Evolutionary conservation across 2,329 filamentous ascomycete genomes (phyloP), one percentile per base, ranked within the genome.

Genomic region (Colletotrichum ledebouriae): DNA sequence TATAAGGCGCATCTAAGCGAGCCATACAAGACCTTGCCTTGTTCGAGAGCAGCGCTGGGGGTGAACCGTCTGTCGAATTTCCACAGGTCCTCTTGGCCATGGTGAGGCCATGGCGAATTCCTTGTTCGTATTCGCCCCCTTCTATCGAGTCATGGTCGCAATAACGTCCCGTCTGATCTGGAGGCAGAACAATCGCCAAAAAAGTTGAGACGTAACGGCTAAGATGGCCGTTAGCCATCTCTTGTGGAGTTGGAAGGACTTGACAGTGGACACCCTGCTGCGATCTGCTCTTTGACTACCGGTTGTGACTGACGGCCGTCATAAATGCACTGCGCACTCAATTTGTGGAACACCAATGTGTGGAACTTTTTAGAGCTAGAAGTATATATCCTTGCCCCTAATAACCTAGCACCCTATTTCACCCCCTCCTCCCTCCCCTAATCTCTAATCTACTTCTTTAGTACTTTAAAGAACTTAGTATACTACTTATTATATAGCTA

Each of bases 281-380:
- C 22, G 44, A 60, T 60, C 58, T n/a, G 37, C 58, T 9, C 17
- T 29, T 44, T 22, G 7, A n/a, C 33, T 29, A 15, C 58, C 58
- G 22, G 13, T 25, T 60, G 4, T n/a, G 44, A 60, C 33, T 60
- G 44, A 29, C 41, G 33, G 58, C 58, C 44, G 33, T n/a, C 17
- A n/a, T 33, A 15, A 39, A 37, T 20, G 25, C 44, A 39, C 33
- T 20, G 25, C 44, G n/a, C n/a, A n/a, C n/a, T n/a, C n/a, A n/a
- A n/a, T n/a, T n/a, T n/a, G n/a, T n/a, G n/a, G n/a, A n/a, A n/a
- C n/a, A n/a, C n/a, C n/a, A n/a, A n/a, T n/a, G n/a, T n/a, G n/a
- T n/a, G n/a, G n/a, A n/a, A n/a, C n/a, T n/a, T n/a, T n/a, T n/a
- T n/a, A n/a, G n/a, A n/a, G n/a, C n/a, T n/a, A n/a, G n/a, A n/a